Base-by-base conservation (phyloP, 495 filamentous ascomycete species). In the Cetradonia linearis region DNA sequence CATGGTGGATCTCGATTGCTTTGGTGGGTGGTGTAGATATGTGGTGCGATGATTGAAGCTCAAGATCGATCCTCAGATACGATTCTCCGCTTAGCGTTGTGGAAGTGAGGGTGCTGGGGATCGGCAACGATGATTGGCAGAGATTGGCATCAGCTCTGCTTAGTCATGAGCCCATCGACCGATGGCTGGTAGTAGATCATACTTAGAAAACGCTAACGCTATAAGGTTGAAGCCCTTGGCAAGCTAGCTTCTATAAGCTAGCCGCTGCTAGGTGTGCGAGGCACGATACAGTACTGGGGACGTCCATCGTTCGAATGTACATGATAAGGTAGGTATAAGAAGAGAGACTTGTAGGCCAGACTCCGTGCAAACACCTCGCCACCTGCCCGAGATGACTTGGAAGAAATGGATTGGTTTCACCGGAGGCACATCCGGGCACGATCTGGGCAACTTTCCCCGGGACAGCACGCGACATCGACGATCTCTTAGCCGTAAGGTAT, bases 1-100 rank as follows among this genome's bases (percentile, higher is more conserved):
- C 50, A 54, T 50, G 48, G 14, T 50, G 48, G 48, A 50, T 54
- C 50, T 54, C 50, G 50, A 34, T 54, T 54, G 50, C 33, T n/a
- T 18, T n/a, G 33, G 10, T 20, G 14, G 50, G 31, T 34, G 30
- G 30, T 31, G 33, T 34, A 34, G 16, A 36, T 9, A 6, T n/a
- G 7, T 23, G 31, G 18, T 31, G 31, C 50, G 50, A 54, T 54
- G 50, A 9, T 34, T 36, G 50, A 54, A 54, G 50, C 50, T 54
- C n/a, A 9, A 54, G 50, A 54, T 54, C 50, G 50, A 54, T 54
- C 50, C 18, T 36, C 50, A 54, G 50, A 9, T 5, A 36, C 50
- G n/a, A 33, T 34, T 23, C 7, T 5, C 33, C 33, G 30, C n/a
- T 25, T 54, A 54, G 50, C 50, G 50, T 34, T 1, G 20, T 33